Evolutionary conservation across 1,139 yeast genomes (phyloP), one percentile per base, ranked within the genome.

Genomic region (Candida sanyaensis): DNA sequence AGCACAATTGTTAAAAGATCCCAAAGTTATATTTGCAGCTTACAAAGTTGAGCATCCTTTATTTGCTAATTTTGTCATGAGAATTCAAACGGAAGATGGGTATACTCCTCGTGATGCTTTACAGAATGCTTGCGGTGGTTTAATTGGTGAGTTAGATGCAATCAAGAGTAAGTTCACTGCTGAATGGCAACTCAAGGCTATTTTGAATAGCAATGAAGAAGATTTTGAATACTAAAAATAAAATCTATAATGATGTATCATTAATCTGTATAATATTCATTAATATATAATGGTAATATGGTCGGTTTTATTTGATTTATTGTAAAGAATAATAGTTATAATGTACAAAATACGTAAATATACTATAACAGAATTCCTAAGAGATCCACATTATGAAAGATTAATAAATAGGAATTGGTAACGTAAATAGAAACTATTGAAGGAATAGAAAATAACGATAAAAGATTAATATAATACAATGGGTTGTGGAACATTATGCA

Each of bases 31-130:
- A 41, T 93, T 92, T 67, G 98, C 97, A 38, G 99, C 98, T 41
- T 93, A 93, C 76, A 93, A 93, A 68, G 92, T 93, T 37, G 98
- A 92, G 67, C 99, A 93, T 71, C 99, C 99, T 7, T 77, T 93
- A 56, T 93, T 95, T 69, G 97, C 99, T 41, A 89, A 89, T 65
- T 93, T 93, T 62, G 83, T 92, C 44, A 81, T 95, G 81, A 82
- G 99, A 68, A 81, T 93, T 42, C 99, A 93, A 68, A 93, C 98
- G 0, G 96, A 89, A 59, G 98, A 93, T 56, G 96, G 93, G 47
- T 91, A 91, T 64, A 80, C 90, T 44, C 99, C 99, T 24, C 83
- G 85, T 61, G 93, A 87, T 52, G 98, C 98, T 0, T 76, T 93
- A 60, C 87, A 81, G 60, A 88, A 88, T 60, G 98, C 99, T 2